phyloP scores from a whole-genome alignment of 495 filamentous ascomycete genomes.

The Stereocaulon alpinum region DNA sequence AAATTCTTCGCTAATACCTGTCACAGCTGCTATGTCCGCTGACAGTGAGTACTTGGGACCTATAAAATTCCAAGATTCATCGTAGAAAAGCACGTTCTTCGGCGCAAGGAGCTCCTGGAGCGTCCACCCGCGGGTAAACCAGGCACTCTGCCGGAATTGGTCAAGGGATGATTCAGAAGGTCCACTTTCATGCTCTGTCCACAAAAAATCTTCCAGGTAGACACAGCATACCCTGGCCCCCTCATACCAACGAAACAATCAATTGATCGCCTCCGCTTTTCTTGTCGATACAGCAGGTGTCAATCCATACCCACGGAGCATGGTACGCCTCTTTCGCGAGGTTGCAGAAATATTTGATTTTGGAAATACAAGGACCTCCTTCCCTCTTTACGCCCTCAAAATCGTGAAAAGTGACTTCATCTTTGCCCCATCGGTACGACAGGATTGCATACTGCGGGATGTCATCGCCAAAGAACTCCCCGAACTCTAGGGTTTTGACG shows the following conservation, averaged over 20 bases:
- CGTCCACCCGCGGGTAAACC: slow-evolving; percentile 26
- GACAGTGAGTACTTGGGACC: background rate
- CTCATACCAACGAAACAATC: slow-evolving; percentile 27
- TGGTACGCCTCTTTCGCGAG: background rate
- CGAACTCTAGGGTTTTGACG: background rate
- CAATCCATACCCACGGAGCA: slow-evolving; percentile 22
- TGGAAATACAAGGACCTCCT: no score
- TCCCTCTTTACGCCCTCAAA: background rate
- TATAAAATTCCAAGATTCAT: background rate
- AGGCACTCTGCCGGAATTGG: slow-evolving; percentile 20
- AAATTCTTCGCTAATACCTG: background rate
- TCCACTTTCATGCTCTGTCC: background rate
- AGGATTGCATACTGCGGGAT: background rate
- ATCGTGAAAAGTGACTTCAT: background rate
- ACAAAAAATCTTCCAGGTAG: background rate
- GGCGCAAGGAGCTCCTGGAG: slow-evolving; percentile 22
- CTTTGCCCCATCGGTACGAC: background rate
- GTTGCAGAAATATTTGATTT: no score
- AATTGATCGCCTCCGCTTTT: slow-evolving; percentile 26
- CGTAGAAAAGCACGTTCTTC: background rate
- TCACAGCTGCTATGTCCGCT: background rate
- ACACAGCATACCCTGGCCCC: background rate
- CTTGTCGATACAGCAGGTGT: slow-evolving; percentile 33
- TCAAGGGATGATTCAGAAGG: background rate
- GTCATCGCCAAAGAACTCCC: background rate